Evolutionary conservation across 495 filamentous ascomycete species (phyloP), one percentile per base, ranked within the genome.

Genomic region (Podospora tetraspora): DNA sequence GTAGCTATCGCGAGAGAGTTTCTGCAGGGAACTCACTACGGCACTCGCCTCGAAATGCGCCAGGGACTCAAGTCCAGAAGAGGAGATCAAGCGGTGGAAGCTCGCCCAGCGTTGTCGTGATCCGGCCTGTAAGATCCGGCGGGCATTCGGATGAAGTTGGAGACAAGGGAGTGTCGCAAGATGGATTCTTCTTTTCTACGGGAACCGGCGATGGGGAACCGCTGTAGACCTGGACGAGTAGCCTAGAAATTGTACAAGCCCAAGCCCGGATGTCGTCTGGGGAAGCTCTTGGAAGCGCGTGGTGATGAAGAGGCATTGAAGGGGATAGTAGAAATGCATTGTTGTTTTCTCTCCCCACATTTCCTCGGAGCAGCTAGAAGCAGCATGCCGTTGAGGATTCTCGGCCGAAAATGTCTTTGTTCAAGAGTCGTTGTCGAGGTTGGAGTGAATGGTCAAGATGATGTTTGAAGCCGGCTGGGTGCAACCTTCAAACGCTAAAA

Each of bases 401-500:
- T 52, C 43, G 43, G 6, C 43, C 6, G 43, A 52, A 6, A 52
- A n/a, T n/a, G 16, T 52, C 43, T 52, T 52, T 52, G 43, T n/a
- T 52, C 43, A 19, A 52, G 11, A 43, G 37, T 43, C 37, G 37
- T 19, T n/a, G 5, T 52, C 43, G 43, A 52, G 43, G 12, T 43
- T 6, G 16, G 6, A 7, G 37, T 3, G 25, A 19, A n/a, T 8
- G 43, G 43, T 52, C 16, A 52, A 19, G 37, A 19, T 32, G 37
- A 19, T 32, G 60, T 34, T 29, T 62, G 8, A 62, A 22, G 29
- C 60, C 25, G n/a, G 7, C 27, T n/a, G n/a, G 60, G 29, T 22
- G 63, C 13, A 37, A 19, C 34, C 34, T 59, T 63, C 24, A n/a
- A 34, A 16, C 8, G 21, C 3, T 4, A 64, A 63, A 66, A 69